Percentiles rank a stretch among this genome's conserved stretches.
Evolutionary conservation across 306 rosid species (phyloP).

Genomic region (Clitoria ternatea): DNA sequence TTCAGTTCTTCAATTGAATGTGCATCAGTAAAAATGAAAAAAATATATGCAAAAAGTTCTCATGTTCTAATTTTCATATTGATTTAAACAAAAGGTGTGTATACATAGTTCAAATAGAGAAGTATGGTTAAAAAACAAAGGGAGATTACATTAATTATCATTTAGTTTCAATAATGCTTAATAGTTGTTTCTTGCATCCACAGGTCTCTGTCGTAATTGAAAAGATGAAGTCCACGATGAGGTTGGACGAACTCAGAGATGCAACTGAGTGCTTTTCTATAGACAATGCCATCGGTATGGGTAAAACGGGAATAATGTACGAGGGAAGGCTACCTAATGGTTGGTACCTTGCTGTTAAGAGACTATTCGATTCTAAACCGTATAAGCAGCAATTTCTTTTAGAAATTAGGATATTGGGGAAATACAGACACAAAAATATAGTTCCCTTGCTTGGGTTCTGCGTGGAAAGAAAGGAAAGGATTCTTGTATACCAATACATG

Average conservation of each 20-base stretch:
- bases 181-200: not conserved
- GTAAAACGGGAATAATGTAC: conserved; percentile 36
- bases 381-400: not conserved
- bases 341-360: conserved; percentile 29
- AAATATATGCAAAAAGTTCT: too few relatives aligned
- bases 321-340: conserved; percentile 22
- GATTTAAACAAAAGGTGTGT: too few relatives aligned
- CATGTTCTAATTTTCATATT: too few relatives aligned
- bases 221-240: conserved; percentile 10
- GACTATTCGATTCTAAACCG: not conserved
- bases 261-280: conserved; percentile 30
- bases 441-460: conserved; percentile 33
- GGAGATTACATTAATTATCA: too few relatives aligned
- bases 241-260: conserved; percentile 9
- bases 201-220: conserved; percentile 13
- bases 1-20: too few relatives aligned
- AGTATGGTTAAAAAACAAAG: too few relatives aligned
- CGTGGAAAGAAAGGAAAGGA: not conserved
- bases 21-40: too few relatives aligned
- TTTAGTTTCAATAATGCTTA: not conserved
- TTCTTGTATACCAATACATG: conserved; percentile 24
- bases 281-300: conserved; percentile 30
- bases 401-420: conserved; percentile 24
- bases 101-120: too few relatives aligned
- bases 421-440: conserved; percentile 24